phyloP scores from a whole-genome alignment of 805 yeast genomes.

The Candida nemodendra region DNA sequence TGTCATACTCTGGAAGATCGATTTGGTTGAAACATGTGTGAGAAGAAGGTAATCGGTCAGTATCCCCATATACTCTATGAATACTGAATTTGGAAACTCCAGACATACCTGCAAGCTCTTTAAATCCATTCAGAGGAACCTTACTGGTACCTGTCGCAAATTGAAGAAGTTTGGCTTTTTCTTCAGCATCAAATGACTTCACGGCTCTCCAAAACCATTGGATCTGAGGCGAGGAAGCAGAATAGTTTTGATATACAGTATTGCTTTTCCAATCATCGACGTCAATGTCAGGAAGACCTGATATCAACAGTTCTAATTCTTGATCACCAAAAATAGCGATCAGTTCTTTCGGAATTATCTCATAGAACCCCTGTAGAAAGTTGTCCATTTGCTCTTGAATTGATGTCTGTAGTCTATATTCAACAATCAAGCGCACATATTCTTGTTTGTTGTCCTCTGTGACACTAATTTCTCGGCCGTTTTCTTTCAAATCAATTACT shows the following conservation, averaged over 20 bases:
- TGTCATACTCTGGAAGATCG: conserved; percentile 88
- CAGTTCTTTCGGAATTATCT: conserved; percentile 79
- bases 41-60: conserved; percentile 87
- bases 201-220: conserved; percentile 99
- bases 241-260: conserved; percentile 76
- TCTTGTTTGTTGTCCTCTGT: conserved; percentile 90
- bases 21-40: conserved; percentile 97
- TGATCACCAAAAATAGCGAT: conserved; percentile 91
- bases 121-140: conserved; percentile 93
- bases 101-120: conserved; percentile 81
- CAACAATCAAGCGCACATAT: conserved; percentile 82
- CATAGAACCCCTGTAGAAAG: conserved; percentile 84
- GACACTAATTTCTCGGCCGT: conserved; percentile 82
- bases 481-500: conserved; percentile 73
- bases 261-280: conserved; percentile 94
- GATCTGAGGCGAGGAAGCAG: conserved; percentile 79
- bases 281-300: conserved; percentile 95
- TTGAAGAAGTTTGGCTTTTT: conserved; percentile 88
- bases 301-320: conserved; percentile 86
- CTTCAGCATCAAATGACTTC: conserved; percentile 88
- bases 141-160: conserved; percentile 97
- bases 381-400: conserved; percentile 86
- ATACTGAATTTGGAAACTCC: conserved; percentile 86
- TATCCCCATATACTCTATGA: conserved; percentile 83
- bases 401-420: conserved; percentile 78